Evolutionary conservation across 257 asterid genomes (phyloP).

Genomic region (Jacaranda copaia): DNA sequence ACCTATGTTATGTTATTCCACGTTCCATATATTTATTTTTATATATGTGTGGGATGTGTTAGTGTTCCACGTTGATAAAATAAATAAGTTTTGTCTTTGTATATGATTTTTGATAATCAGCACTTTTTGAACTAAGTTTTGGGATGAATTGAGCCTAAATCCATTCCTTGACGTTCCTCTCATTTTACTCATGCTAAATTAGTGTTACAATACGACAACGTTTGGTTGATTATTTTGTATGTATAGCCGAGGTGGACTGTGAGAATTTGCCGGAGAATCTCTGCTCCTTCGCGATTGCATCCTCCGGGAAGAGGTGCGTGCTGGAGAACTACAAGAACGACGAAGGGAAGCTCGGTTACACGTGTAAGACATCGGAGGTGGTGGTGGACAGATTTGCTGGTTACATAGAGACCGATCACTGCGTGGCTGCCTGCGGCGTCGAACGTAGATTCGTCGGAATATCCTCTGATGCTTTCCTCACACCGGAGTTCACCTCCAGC

Average conservation of each 20-base stretch:
- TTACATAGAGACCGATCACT: conserved; percentile 65
- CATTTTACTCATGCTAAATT: neutral
- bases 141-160: too few species aligned
- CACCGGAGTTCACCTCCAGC: conserved; percentile 54
- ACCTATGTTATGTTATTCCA: too few species aligned
- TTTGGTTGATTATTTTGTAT: neutral
- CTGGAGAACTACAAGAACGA: conserved; percentile 56
- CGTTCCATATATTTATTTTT: too few species aligned
- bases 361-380: conserved; percentile 76
- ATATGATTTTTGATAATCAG: too few species aligned
- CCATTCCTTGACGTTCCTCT: too few species aligned
- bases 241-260: conserved; percentile 63
- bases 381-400: conserved; percentile 57
- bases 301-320: conserved; percentile 77
- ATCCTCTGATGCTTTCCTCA: conserved; percentile 74
- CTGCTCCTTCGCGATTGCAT: conserved; percentile 68
- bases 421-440: conserved; percentile 69
- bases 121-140: too few species aligned
- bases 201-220: neutral
- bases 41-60: too few species aligned
- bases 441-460: conserved; percentile 71
- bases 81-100: too few species aligned
- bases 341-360: conserved; percentile 40
- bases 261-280: conserved; percentile 58
- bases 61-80: too few species aligned